phyloP scores from a whole-genome alignment of 352 stramenopile species.

The Globisporangium echinulatum region DNA sequence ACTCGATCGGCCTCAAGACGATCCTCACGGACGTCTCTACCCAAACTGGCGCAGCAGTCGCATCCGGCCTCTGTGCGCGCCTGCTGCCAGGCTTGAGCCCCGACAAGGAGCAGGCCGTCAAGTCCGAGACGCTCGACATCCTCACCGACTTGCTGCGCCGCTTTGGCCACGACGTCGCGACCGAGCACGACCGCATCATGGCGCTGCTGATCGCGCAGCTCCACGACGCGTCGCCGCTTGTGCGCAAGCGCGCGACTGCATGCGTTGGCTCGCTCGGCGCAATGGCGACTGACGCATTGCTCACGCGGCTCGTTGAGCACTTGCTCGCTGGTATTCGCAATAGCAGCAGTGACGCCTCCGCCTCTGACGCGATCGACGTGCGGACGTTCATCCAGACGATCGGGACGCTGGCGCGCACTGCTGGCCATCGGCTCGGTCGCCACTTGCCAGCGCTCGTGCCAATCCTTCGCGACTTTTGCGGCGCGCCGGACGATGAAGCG shows the following conservation, averaged over 20 bases:
- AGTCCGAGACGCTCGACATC: slow-evolving; percentile 95
- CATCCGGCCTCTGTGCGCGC: slow-evolving; percentile 54
- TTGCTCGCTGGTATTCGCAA: slow-evolving; percentile 84
- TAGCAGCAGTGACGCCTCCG: too few species aligned
- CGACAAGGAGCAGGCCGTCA: slow-evolving; percentile 76
- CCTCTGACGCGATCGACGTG: slow-evolving; percentile 66
- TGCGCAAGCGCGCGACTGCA: slow-evolving; percentile 94
- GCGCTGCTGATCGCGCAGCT: slow-evolving; percentile 82
- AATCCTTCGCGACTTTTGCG: slow-evolving; percentile 94
- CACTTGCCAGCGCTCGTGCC: slow-evolving; percentile 95
- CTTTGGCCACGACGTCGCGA: slow-evolving; percentile 90
- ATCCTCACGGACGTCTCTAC: slow-evolving; percentile 93
- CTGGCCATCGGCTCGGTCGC: slow-evolving; percentile 92
- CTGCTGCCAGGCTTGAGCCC: slow-evolving; percentile 59
- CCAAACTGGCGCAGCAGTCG: slow-evolving; percentile 84
- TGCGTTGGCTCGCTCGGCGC: slow-evolving; percentile 94
- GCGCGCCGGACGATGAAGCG: slow-evolving; percentile 86
- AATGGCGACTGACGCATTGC: slow-evolving; percentile 92
- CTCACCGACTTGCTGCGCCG: slow-evolving; percentile 95
- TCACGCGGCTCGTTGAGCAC: slow-evolving; percentile 91
- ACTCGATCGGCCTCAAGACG: slow-evolving; percentile 98
- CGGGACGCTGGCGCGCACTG: slow-evolving; percentile 93
- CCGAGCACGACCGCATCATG: slow-evolving; percentile 89
- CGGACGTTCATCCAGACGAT: slow-evolving; percentile 96
- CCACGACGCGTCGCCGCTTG: slow-evolving; percentile 70